Evolutionary conservation across 2,329 filamentous ascomycete species (phyloP), one percentile per base, ranked within the genome.

Genomic region (Chaetomiaceae sp.): DNA sequence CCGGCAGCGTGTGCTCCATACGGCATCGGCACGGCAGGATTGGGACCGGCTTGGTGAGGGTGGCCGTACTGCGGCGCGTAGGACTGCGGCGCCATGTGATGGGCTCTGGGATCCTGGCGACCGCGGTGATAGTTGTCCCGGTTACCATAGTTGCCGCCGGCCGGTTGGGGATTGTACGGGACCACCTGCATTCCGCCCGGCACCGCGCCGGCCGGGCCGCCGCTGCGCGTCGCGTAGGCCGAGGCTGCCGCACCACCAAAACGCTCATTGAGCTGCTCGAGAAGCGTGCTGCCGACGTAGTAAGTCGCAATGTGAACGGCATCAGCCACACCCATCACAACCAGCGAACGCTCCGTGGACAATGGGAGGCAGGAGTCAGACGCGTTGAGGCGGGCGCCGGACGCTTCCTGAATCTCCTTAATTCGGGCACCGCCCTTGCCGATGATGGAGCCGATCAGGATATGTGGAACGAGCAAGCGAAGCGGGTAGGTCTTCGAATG

Each of bases 151-250:
- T 91, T 90, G 56, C 93, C 93, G 48, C 88, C 88, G 47, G 88
- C 88, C 22, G 91, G 86, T 66, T 96, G 90, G 40, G 93, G 93
- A 47, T 88, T 86, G 65, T 98, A 98, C 6, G 93, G 93, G n/a
- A 97, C 89, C 40, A 98, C 93, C 67, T 97, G 93, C 89, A 98
- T 95, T 51, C 93, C 93, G 50, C 93, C 93, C 18, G 93, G 93
- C 14, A 97, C 88, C 27, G 91, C 88, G 42, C 91, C 91, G 48
- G 91, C 88, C 41, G 93, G 90, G 40, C 88, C 90, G 52, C 93
- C 93, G 62, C 88, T 95, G 55, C 93, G 84, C 38, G 91, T 95
- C 38, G 93, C 93, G 64, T 98, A 98, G 24, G 93, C 91, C n/a
- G 93, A 98, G 40, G 93, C 91, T 48, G 89, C 89, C 17, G 93